Evolutionary conservation across 345 rosid species (phyloP), one percentile per base, ranked within the genome.

Genomic region (Reutealis trisperma): DNA sequence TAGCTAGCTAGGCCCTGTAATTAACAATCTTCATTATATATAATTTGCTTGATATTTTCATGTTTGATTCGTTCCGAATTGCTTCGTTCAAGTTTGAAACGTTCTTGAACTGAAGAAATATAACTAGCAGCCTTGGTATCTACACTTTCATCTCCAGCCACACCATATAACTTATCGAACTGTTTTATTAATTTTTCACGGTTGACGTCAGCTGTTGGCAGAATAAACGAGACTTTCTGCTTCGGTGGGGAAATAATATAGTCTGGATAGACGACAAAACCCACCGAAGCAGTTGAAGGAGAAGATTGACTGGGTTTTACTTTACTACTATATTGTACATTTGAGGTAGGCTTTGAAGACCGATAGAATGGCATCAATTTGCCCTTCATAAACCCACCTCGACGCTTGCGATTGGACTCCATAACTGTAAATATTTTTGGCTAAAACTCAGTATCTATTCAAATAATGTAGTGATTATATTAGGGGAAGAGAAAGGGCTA

Each of bases 351-450:
- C 77, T 85, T 86, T 21, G 82, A 64, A 15, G 85, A 68, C 70
- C 76, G 73, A 72, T 86, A 79, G 49, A 90, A 83, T 13, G 86
- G 85, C 67, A 79, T 72, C 77, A 89, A 16, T 77, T 87, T 89
- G 19, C 82, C 81, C 86, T 89, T 89, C 70, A 86, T 63, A 83
- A 86, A 83, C 61, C 92, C 94, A 78, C 83, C 94, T 79, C 83
- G 74, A 67, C 86, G 86, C 82, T 85, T 85, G 51, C 84, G 73
- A 81, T 57, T 74, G 0, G 89, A 69, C 63, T 88, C 93, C 93
- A 87, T 47, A 37, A 37, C 41, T 34, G 2, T 34, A 34, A 4
- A 8, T 8, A 45, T 45, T 45, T 45, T 45, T 45, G 9, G 49
- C 8, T 45, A 45, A 45, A 45, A 10, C 49, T 45, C 37, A 2